Evolutionary conservation across 2,329 filamentous ascomycete genomes (phyloP), one percentile per base, ranked within the genome.

Genomic region (Fusarium piperis): DNA sequence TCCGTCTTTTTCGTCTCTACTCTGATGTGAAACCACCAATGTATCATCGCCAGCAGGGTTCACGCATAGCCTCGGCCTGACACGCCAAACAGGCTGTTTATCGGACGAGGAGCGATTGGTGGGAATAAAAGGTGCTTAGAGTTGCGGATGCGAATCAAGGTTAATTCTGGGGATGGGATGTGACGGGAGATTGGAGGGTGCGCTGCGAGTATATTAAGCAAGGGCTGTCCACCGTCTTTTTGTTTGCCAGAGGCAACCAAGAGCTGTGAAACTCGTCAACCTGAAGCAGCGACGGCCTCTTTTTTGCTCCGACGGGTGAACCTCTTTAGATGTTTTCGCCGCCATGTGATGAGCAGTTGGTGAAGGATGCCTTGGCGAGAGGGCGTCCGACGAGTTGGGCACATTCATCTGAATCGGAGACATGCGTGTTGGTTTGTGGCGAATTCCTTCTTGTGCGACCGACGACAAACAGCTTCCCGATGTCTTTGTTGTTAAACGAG

Each of bases 21-120:
- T 35, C 15, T 30, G 48, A 48, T 59, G 41, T 59, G 70, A 72
- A 71, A 72, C 70, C 59, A 51, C 32, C 33, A 12, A 36, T 41
- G 70, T 72, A 73, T 59, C 70, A 72, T 73, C 63, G 70, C 59
- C 66, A n/a, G 52, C 23, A 18, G 70, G 70, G 56, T 59, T 48
- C 16, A 48, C 13, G 38, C 23, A 72, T 70, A 26, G 9, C 26
- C 26, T 65, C 53, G 36, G 15, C 48, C 48, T 53, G 48, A 55
- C n/a, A 39, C 52, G 32, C 52, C 32, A 10, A 32, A n/a, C 44
- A 44, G 26, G 44, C 28, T 35, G 4, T 32, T n/a, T 41, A 53
- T 44, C 32, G 20, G 30, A 32, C 28, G 33, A 48, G 16, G 28
- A n/a, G 16, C 36, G 33, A 59, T 64, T 64, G 61, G 61, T 35